Evolutionary conservation across 495 filamentous ascomycete species (phyloP), one percentile per base, ranked within the genome.

Genomic region (Aspergillus egyptiacus): DNA sequence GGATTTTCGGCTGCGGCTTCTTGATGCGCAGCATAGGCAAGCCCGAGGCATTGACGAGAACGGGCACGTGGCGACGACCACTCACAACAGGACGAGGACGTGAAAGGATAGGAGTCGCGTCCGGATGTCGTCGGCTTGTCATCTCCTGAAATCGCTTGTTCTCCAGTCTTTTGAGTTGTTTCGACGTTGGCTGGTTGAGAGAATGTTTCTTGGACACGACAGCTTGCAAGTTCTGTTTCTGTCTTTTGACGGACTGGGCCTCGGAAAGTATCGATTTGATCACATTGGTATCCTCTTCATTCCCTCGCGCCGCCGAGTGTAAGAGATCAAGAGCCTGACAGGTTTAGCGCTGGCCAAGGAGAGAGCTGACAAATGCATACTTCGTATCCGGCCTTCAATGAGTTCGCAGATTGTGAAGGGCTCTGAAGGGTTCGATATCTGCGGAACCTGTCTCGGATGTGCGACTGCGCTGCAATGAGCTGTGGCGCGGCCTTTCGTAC

Each of bases 21-120:
- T 71, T 75, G 41, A 86, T 61, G 19, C 85, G 80, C 34, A 93
- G 63, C 49, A 90, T 83, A 0, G 87, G 85, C n/a, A 86, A 53
- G 22, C 75, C 77, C 30, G 68, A 66, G 2, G 80, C 77, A 50
- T 71, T 72, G 53, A 78, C 77, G 2, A 89, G 61, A 0, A 63
- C 64, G 0, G 87, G 87, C 3, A 89, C 60, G 39, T 69, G 71
- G 13, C 84, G 78, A 33, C 72, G 72, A 7, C 78, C 77, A 20
- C 72, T 76, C 3, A 69, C 58, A 2, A 71, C 54, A 6, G 73
- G 68, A 9, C 67, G 66, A 30, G 75, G 74, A 5, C 68, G 77
- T 56, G 46, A 68, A 58, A 73, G 50, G 18, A 65, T 70, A 54
- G 56, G 68, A 48, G 19, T 37, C 43, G 68, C 69, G 71, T 66